Evolutionary conservation across 1,139 yeast species (phyloP).

Genomic region (Magnusiomyces tetraspermus): DNA sequence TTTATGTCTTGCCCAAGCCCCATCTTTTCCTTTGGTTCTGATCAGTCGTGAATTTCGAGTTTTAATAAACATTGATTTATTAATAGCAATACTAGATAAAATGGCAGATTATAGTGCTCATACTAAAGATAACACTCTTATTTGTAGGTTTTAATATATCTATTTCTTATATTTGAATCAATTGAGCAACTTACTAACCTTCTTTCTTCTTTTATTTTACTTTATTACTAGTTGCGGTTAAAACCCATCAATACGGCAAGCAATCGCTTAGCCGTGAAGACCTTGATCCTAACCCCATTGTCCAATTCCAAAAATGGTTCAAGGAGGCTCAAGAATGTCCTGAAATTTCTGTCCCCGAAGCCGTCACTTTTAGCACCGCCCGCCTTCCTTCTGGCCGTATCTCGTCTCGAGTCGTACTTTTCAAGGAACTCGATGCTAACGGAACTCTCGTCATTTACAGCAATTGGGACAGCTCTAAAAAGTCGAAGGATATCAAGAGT

Average conservation of each 20-base stretch:
- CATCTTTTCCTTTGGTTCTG: no score
- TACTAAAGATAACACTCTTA: slow-evolving; percentile 11
- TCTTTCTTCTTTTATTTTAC: neutral
- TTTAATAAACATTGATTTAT: no score
- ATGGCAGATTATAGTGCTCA: neutral
- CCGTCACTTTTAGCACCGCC: slow-evolving; percentile 76
- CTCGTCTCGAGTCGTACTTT: slow-evolving; percentile 69
- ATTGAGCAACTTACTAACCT: no score
- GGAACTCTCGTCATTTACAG: slow-evolving; percentile 78
- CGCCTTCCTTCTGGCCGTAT: slow-evolving; percentile 80
- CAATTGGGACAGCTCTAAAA: slow-evolving; percentile 83
- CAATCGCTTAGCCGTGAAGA: no score
- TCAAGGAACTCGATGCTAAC: slow-evolving; percentile 76
- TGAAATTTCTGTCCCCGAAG: slow-evolving; percentile 61
- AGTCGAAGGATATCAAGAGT: slow-evolving; percentile 55
- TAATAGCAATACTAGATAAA: no score
- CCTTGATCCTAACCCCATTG: slow-evolving; percentile 52
- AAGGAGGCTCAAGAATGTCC: slow-evolving; percentile 52
- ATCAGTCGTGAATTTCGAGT: no score
- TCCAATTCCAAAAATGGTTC: slow-evolving; percentile 79
- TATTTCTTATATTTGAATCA: no score
- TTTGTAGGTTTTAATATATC: no score
- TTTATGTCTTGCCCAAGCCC: no score
- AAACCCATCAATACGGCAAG: no score
- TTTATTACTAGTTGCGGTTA: no score